phyloP scores from a whole-genome alignment of 1,284 basidiomycete species.

The Malassezia sympodialis region DNA sequence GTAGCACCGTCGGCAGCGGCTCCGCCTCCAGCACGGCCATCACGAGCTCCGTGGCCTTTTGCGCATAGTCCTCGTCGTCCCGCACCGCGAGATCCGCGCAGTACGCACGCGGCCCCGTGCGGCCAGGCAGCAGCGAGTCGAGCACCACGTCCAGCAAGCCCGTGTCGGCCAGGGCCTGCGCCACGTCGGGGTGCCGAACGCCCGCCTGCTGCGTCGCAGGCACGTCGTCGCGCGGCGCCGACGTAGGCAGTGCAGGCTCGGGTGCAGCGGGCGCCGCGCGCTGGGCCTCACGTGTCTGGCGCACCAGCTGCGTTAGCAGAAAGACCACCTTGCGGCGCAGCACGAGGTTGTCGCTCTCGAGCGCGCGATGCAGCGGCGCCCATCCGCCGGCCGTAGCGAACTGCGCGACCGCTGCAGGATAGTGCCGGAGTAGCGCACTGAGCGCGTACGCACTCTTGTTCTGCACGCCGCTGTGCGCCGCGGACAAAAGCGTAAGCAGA shows the following conservation, averaged over 20 bases:
- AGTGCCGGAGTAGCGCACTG: slow-evolving; percentile 75
- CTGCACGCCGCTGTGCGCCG: slow-evolving; percentile 50
- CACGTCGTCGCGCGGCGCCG: slow-evolving; percentile 46
- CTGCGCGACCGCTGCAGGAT: slow-evolving; percentile 58
- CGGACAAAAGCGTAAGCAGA: slow-evolving; percentile 52
- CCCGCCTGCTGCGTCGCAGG: slow-evolving; percentile 29
- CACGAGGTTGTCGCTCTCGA: slow-evolving; percentile 56
- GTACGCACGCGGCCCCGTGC: slow-evolving; percentile 3
- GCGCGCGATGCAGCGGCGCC: slow-evolving; percentile 57
- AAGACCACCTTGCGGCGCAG: slow-evolving; percentile 77
- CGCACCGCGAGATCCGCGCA: neutral
- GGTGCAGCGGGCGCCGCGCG: neutral
- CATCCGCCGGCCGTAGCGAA: slow-evolving; percentile 61
- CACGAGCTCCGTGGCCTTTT: slow-evolving; percentile 62
- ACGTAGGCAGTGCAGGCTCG: slow-evolving; percentile 47
- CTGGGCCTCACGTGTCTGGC: slow-evolving; percentile 50
- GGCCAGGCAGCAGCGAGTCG: slow-evolving; percentile 23
- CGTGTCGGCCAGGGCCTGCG: slow-evolving; percentile 37
- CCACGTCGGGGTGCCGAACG: slow-evolving; percentile 30
- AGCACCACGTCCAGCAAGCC: slow-evolving; percentile 34
- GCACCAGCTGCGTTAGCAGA: slow-evolving; percentile 66
- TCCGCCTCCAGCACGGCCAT: slow-evolving; percentile 29
- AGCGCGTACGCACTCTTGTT: slow-evolving; percentile 77
- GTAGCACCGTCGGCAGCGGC: slow-evolving; percentile 1
- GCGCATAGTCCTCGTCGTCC: slow-evolving; percentile 62